Evolutionary conservation across 2,329 filamentous ascomycete genomes (phyloP), one percentile per base, ranked within the genome.

Genomic region (Colletotrichum chrysophilum): DNA sequence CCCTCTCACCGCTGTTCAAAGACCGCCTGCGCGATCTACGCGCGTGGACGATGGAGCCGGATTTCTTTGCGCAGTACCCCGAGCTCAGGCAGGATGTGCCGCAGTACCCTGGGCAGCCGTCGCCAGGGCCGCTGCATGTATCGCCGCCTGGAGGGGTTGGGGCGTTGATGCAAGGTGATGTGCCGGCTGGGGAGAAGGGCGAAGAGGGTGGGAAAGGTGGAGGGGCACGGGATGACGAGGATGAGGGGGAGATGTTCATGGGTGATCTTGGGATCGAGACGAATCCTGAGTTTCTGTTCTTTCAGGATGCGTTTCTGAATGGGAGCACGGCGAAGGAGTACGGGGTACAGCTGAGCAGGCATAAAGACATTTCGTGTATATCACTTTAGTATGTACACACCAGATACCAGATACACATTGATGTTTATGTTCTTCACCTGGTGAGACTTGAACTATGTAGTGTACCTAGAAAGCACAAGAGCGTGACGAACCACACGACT

Each of bases 71-170:
- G 0, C 77, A 76, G 7, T 83, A 81, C 3, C 81, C 80, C 0
- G 81, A 82, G 32, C 70, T 83, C 2, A 67, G 52, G 3, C 75
- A 76, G 2, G 81, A 91, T 28, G 82, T 83, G 1, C 81, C 81
- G 12, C 56, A 48, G 52, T 72, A 66, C 5, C 68, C 69, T 2
- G 66, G 69, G 6, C 55, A 43, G 5, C 67, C 52, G 3, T 71
- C 60, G 4, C 48, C 68, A 5, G 43, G n/a, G 43, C 13, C 66
- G 12, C 2, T 48, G 5, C 0, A 2, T 21, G 26, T 32, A 10
- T 14, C 34, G 10, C 5, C 13, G 13, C 4, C 12, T 14, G 7
- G n/a, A 0, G 38, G 14, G 8, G 5, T 52, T 7, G 64, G 38
- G 16, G 38, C 36, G 10, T 7, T 64, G n/a, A 14, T 34, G 13